A percentile compares a stretch with the other conserved stretches of the same genome.
Conservation (phyloP, 139 green algal species). For the Chlamydomonas schloesseri region DNA sequence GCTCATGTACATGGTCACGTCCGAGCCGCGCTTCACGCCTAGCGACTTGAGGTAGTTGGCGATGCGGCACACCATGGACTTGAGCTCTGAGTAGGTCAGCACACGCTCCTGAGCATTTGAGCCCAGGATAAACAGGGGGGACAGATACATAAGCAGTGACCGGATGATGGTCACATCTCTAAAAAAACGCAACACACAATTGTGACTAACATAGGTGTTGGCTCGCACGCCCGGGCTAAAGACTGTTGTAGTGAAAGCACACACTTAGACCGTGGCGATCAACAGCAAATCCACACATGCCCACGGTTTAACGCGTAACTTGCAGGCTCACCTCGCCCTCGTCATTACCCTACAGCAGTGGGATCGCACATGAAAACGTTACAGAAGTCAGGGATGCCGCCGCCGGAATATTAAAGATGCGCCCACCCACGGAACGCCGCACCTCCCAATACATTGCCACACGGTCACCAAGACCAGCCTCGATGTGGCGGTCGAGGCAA, state of each 20-base stretch:
- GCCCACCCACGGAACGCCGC: too few relatives aligned
- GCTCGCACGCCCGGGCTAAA: too few relatives aligned
- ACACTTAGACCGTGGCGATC: too few relatives aligned
- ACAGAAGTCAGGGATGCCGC: too few relatives aligned
- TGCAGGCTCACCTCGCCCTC: constrained; percentile 21
- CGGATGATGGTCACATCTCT: too few relatives aligned
- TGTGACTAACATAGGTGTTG: too few relatives aligned
- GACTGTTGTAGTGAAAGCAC: too few relatives aligned
- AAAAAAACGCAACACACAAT: too few relatives aligned
- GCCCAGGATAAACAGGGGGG: background rate
- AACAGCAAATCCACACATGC: background rate
- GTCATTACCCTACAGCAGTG: constrained; percentile 40
- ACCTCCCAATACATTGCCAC: constrained; percentile 86
- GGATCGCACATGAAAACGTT: too few relatives aligned
- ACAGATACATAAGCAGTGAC: too few relatives aligned
- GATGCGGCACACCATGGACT: constrained; percentile 69
- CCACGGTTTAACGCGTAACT: too few relatives aligned
- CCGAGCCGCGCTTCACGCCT: constrained; percentile 89
- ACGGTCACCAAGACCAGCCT: constrained; percentile 68
- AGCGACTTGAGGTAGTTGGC: constrained; percentile 89
- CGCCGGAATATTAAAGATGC: too few relatives aligned
- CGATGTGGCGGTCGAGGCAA: constrained; percentile 77
- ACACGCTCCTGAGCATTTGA: constrained; percentile 19
- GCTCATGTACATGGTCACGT: constrained; percentile 95
- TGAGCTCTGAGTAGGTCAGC: constrained; percentile 86